Evolutionary conservation across 176 grass and related monocot species (phyloP), one percentile per base, ranked within the genome.

Genomic region (Ensete glaucum): DNA sequence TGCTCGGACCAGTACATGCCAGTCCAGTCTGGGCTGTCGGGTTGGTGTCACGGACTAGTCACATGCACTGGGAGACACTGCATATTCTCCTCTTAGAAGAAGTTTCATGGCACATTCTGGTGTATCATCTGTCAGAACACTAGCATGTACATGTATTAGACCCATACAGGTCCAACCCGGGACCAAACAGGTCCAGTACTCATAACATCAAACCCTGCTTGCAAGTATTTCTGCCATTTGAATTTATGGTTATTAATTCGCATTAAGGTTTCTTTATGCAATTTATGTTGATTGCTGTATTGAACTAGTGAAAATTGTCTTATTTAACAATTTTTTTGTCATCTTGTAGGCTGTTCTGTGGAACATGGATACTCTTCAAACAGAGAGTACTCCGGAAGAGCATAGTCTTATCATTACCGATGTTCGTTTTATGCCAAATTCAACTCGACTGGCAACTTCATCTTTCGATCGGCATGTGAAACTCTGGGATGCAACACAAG

Each of bases 361-460:
- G 96, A 95, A 99, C 85, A 99, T 95, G 96, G 96, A 99, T 48
- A 91, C 83, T 58, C 83, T 88, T 14, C 86, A 91, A 83, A 99
- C 88, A 50, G 89, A 91, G 73, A 83, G 90, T 84, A 91, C 75
- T 9, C 56, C 88, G 53, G 91, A 87, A 84, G 96, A 99, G 71
- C 91, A 94, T 54, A 8, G 7, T 22, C 25, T 54, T 24, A 91
- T 99, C 72, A 86, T 99, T 60, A 95, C 91, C 62, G 96, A 99
- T 81, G 86, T 95, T 27, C 88, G 96, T 87, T 99, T 99, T 91
- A 91, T 83, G 62, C 88, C 91, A 75, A 95, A 86, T 66, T 86
- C 91, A 62, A 85, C 79, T 58, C 96, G 94, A 27, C 66, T 99
- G 52, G 96, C 96, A 81, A 94, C 96, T 53, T 94, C 96, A 70